A percentile compares a stretch with the other conserved stretches of the same genome.
phyloP scores from a whole-genome alignment of 371 early-diverging fungal species.

The Nematocida minor region DNA sequence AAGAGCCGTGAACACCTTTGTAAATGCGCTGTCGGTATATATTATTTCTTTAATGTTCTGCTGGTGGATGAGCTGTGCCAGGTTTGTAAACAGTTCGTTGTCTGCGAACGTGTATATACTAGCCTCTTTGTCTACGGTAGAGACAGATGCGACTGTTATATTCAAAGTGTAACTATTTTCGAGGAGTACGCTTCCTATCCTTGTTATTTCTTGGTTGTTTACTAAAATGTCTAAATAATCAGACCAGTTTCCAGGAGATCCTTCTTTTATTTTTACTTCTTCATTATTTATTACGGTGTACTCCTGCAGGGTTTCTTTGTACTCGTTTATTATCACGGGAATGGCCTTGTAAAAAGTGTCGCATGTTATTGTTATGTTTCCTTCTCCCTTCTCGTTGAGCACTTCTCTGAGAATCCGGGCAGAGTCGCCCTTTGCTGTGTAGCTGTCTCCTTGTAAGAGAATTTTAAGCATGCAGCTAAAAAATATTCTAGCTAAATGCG shows the following conservation, averaged over 20 bases:
- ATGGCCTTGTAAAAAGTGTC: background rate
- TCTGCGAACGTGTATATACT: constrained; percentile 54
- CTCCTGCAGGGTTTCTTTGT: constrained; percentile 57
- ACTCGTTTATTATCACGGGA: background rate
- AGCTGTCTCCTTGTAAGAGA: background rate
- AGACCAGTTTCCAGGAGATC: constrained; percentile 60
- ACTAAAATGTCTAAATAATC: constrained; percentile 63
- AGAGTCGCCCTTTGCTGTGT: background rate
- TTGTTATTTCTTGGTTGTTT: constrained; percentile 30
- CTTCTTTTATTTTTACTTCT: constrained; percentile 43
- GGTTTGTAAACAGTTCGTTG: constrained; percentile 62
- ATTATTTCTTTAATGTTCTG: constrained; percentile 61
- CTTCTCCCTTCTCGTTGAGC: constrained; percentile 27
- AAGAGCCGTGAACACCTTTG: constrained; percentile 40
- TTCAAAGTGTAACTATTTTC: background rate
- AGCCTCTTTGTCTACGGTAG: constrained; percentile 27
- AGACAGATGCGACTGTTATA: constrained; percentile 25
- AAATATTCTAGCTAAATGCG: background rate
- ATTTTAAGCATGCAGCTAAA: constrained; percentile 25
- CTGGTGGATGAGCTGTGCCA: constrained; percentile 51
- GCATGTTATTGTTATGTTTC: background rate
- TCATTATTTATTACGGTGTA: constrained; percentile 41
- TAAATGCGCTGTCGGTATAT: constrained; percentile 45
- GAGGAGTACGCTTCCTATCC: constrained; percentile 45
- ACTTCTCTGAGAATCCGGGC: constrained; percentile 5